phyloP scores from a whole-genome alignment of 192 early-diverging fungal genomes.

The Umbelopsis sp. region DNA sequence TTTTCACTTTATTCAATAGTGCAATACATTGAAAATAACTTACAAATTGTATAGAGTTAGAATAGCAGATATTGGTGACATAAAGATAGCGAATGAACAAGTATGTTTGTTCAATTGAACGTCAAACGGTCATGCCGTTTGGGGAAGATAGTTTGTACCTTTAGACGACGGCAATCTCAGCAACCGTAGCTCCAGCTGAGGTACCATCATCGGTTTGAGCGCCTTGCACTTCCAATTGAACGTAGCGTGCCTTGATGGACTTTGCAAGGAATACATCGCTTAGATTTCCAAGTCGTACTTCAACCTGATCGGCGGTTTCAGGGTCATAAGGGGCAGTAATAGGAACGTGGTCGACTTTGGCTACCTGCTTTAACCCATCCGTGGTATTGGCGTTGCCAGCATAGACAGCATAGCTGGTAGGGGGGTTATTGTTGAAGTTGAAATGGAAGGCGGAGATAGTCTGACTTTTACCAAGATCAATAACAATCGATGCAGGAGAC shows the following conservation, averaged over 20 bases:
- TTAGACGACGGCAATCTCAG: slow-evolving; percentile 31
- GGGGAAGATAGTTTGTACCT: too few species aligned
- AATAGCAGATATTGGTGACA: too few species aligned
- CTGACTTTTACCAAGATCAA: slow-evolving; percentile 31
- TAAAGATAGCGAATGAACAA: too few species aligned
- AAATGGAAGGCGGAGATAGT: slow-evolving; percentile 33
- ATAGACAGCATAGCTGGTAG: slow-evolving; percentile 24
- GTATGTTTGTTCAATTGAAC: too few species aligned
- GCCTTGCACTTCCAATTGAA: slow-evolving; percentile 32
- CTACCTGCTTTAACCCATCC: slow-evolving; percentile 21
- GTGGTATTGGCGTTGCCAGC: slow-evolving; percentile 19
- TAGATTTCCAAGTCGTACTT: slow-evolving; percentile 30
- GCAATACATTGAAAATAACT: too few species aligned
- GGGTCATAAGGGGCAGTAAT: slow-evolving; percentile 38
- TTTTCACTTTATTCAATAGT: too few species aligned
- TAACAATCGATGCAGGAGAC: slow-evolving; percentile 25
- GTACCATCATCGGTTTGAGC: slow-evolving; percentile 28
- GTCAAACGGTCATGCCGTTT: too few species aligned
- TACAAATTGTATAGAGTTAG: too few species aligned
- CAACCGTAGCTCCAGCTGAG: slow-evolving; percentile 31
- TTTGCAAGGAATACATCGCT: slow-evolving; percentile 28
- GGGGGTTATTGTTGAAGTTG: slow-evolving; percentile 39
- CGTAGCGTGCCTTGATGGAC: slow-evolving; percentile 24
- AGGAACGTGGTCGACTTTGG: slow-evolving; percentile 31
- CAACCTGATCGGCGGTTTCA: slow-evolving; percentile 17